A percentile compares a stretch with the other conserved stretches of the same genome.
phyloP scores from a whole-genome alignment of 1,284 basidiomycete genomes.

The Athelia sp. region DNA sequence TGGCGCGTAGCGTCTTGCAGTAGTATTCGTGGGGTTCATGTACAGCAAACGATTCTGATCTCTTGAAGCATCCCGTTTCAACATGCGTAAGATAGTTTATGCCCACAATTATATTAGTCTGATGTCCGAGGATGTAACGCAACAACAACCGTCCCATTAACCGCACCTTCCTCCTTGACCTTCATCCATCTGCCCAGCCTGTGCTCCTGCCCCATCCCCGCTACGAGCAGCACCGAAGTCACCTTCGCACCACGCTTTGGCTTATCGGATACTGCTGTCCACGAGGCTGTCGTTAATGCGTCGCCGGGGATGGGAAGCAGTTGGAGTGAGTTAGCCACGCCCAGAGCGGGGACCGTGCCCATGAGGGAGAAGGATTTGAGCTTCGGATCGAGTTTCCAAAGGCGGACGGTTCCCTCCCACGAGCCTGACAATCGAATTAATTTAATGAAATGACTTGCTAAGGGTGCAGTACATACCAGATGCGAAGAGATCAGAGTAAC shows the following conservation, averaged over 20 bases:
- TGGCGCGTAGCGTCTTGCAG: too few relatives aligned
- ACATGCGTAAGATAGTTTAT: too few relatives aligned
- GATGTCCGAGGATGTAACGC: slow-evolving; percentile 38
- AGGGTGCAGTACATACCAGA: slow-evolving; percentile 60
- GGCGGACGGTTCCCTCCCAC: slow-evolving; percentile 83
- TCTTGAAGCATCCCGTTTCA: too few relatives aligned
- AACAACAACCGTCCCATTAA: slow-evolving; percentile 72
- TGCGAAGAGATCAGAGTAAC: slow-evolving; percentile 89
- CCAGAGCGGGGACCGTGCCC: slow-evolving; percentile 60
- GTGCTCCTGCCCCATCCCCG: slow-evolving; percentile 84
- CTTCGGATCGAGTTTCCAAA: slow-evolving; percentile 84
- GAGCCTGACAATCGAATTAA: slow-evolving; percentile 53
- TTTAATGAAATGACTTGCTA: background rate
- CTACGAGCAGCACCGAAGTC: slow-evolving; percentile 62
- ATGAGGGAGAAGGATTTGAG: slow-evolving; percentile 73
- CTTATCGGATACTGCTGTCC: slow-evolving; percentile 23
- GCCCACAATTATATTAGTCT: background rate
- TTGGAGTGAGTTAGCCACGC: slow-evolving; percentile 90
- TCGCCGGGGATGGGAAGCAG: slow-evolving; percentile 60
- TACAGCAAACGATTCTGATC: too few relatives aligned
- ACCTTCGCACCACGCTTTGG: slow-evolving; percentile 9
- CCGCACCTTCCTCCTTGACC: slow-evolving; percentile 61
- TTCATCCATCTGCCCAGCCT: slow-evolving; percentile 86
- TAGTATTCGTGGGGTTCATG: too few relatives aligned
- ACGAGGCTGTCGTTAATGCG: slow-evolving; percentile 38